A percentile compares a stretch with the other conserved stretches of the same genome.
Evolutionary conservation across 495 filamentous ascomycete species (phyloP).

Genomic region (Glutinoglossum americanum): DNA sequence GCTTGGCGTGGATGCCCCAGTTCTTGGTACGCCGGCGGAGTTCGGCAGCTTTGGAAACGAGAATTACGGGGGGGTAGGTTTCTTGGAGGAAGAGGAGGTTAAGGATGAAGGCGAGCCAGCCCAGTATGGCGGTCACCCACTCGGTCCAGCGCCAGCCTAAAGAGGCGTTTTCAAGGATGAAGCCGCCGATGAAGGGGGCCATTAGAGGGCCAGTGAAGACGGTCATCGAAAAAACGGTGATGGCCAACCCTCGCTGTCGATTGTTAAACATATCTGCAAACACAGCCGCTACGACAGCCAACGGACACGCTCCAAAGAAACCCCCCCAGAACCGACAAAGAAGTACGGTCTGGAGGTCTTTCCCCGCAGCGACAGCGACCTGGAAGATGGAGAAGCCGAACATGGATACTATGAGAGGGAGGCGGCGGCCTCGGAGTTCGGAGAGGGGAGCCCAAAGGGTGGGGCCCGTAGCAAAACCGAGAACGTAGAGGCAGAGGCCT

Average conservation of each 20-base stretch:
- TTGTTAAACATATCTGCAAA: conserved; percentile 83
- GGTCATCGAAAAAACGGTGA: conserved; percentile 64
- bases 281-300: conserved; percentile 69
- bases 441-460: conserved; percentile 43
- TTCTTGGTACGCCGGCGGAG: conserved; percentile 66
- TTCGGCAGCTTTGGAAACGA: conserved; percentile 54
- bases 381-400: conserved; percentile 67
- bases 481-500: conserved; percentile 47
- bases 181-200: conserved; percentile 70
- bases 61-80: conserved; percentile 65
- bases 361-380: conserved; percentile 45
- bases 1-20: conserved; percentile 87
- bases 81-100: conserved; percentile 56
- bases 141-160: conserved; percentile 78
- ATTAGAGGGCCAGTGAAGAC: conserved; percentile 68
- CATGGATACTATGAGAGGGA: conserved; percentile 49
- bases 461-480: conserved; percentile 48
- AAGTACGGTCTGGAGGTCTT: conserved; percentile 65
- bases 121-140: conserved; percentile 55
- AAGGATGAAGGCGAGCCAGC: conserved; percentile 44
- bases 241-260: conserved; percentile 52
- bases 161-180: conserved; percentile 38
- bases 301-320: conserved; percentile 47
- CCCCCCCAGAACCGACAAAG: conserved; percentile 73
- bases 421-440: conserved; percentile 52